These are phyloP conservation scores for Acephala macrosclerotiorum DNA, from an alignment of 2,329 filamentous ascomycete species.

Conservation along the genomic window DNA sequence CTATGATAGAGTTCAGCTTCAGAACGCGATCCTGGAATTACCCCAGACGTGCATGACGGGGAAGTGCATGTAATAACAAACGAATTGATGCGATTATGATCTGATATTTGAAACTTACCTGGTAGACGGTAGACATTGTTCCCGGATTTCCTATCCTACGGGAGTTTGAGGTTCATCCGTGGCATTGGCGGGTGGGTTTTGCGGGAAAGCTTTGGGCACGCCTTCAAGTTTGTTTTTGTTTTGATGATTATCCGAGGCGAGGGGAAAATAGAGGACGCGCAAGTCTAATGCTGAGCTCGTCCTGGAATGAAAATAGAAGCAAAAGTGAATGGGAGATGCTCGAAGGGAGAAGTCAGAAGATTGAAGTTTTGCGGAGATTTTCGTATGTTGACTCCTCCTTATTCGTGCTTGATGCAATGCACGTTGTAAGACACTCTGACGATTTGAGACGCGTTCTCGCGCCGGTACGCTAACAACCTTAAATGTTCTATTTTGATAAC, in stretches of 20 bases:
- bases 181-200: not conserved
- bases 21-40: not conserved
- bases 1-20: not conserved
- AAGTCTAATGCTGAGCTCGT: not conserved
- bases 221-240: conserved; percentile 1
- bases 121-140: conserved; percentile 20
- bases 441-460: not conserved
- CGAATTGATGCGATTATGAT: not conserved
- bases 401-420: conserved; percentile 1
- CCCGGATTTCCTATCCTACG: conserved; percentile 11
- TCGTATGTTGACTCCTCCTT: conserved; percentile 4
- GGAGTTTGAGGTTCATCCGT: conserved; percentile 14
- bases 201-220: not conserved
- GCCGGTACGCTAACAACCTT: not conserved
- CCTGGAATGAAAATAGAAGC: not conserved
- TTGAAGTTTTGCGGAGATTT: not conserved
- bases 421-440: conserved; percentile 13
- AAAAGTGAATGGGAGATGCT: not conserved
- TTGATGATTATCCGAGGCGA: not conserved
- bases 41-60: conserved; percentile 1
- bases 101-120: conserved; percentile 21
- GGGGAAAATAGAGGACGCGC: not conserved
- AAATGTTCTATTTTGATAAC: conserved; percentile 1
- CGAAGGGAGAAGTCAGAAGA: not conserved
- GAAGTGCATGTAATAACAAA: conserved; percentile 17